Conservation (phyloP, 257 asterid genomes). For the Nicotiana paniculata region DNA sequence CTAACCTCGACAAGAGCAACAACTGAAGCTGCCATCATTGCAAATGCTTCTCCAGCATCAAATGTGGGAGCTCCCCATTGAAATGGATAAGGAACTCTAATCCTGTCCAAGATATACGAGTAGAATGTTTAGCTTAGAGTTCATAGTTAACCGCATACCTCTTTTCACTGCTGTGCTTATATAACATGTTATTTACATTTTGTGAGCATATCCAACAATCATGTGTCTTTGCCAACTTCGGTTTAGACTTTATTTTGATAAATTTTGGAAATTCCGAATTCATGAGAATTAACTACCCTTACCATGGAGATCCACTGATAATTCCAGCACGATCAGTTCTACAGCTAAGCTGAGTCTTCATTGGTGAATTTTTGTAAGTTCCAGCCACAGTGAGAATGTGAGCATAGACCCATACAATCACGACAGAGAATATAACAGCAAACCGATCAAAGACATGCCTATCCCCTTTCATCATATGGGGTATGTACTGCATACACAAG, state of each 20-base stretch:
- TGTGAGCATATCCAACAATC: neutral
- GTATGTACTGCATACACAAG: constrained; percentile 52
- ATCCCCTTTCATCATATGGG: constrained; percentile 57
- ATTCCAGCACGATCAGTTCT: constrained; percentile 93
- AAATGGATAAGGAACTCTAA: constrained; percentile 85
- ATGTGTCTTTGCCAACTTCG: neutral
- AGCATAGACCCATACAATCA: constrained; percentile 82
- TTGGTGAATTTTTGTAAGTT: constrained; percentile 53
- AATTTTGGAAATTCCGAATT: neutral
- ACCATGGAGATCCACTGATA: constrained; percentile 85
- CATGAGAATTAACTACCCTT: neutral
- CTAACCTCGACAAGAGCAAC: constrained; percentile 88
- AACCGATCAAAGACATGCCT: constrained; percentile 62
- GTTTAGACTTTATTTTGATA: neutral
- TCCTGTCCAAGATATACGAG: constrained; percentile 41
- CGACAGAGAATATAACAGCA: constrained; percentile 67
- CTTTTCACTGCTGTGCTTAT: neutral
- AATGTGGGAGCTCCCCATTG: constrained; percentile 98
- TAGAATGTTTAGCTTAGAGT: neutral
- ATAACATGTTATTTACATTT: neutral
- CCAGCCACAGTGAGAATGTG: constrained; percentile 83
- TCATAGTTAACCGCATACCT: neutral
- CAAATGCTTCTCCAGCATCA: constrained; percentile 89
- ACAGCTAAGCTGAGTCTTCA: constrained; percentile 64
- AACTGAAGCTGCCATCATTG: constrained; percentile 93